These are phyloP conservation scores for Nemophila menziesii DNA, from an alignment of 257 asterid genomes.

Conservation along the genomic window DNA sequence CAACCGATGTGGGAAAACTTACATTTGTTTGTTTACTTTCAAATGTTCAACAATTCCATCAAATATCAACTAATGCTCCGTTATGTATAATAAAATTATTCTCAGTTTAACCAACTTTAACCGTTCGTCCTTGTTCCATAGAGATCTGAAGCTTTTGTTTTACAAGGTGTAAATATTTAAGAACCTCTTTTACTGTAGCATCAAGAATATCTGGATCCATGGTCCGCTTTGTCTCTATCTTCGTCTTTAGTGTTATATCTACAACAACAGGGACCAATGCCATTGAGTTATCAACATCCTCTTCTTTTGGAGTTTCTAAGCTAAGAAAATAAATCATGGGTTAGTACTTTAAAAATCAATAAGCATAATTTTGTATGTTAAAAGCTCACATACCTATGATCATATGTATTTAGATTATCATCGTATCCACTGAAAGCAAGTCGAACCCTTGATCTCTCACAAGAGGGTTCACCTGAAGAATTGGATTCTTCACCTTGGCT, in stretches of 20 bases:
- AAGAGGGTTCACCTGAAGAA: not conserved
- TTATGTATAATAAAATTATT: no score
- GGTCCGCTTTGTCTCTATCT: conserved; percentile 11
- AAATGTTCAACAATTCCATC: no score
- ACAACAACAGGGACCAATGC: conserved; percentile 29
- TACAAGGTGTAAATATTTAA: conserved; percentile 42
- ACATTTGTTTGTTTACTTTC: no score
- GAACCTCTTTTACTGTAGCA: conserved; percentile 48
- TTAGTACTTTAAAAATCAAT: not conserved
- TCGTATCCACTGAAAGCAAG: not conserved
- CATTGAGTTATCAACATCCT: conserved; percentile 36
- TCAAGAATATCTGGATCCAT: conserved; percentile 58
- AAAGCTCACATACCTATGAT: conserved; percentile 10
- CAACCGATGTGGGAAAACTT: no score
- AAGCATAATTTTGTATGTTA: not conserved
- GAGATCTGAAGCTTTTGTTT: conserved; percentile 53
- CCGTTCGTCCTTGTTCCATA: conserved; percentile 38
- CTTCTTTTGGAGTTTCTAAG: conserved; percentile 12
- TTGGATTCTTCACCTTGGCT: conserved; percentile 1
- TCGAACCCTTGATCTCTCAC: conserved; percentile 3
- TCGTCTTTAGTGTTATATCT: no score
- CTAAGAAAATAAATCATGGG: conserved; percentile 5
- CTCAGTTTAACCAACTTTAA: conserved; percentile 42
- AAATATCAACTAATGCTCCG: no score
- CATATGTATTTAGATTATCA: not conserved